Base-by-base conservation (phyloP, 495 filamentous ascomycete species). In the Cercophora scortea region DNA sequence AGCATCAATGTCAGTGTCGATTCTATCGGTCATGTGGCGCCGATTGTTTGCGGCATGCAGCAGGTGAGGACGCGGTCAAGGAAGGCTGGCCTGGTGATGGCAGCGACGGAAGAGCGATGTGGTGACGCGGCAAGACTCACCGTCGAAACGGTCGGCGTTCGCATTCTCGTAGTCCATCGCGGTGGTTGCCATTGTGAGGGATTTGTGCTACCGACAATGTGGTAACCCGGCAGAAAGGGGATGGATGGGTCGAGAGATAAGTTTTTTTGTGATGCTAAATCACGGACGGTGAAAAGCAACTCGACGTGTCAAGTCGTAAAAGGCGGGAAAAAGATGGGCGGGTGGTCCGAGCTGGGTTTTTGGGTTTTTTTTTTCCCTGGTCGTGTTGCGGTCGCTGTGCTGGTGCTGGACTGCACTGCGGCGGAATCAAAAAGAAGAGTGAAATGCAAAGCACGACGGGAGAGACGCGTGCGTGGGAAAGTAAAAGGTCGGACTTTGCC, bases 151-250 rank as follows among this genome's bases (percentile, higher is more conserved):
- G 71, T 88, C 83, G 51, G 72, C 75, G 66, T 85, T 88, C 54
- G 90, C 88, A 64, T 83, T 87, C 62, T 93, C 89, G 73, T 90
- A 93, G 62, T 95, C 89, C 79, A 89, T 87, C 52, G 73, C 70
- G 6, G 73, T 76, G 42, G 77, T 79, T 15, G 78, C 73, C 76
- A 79, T 80, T 11, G 68, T 59, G 52, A 54, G 46, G 45, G 47
- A 45, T 57, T 45, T 49, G 32, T 32, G 54, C 47, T 25, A 44
- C 15, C 35, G 38, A 16, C 16, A 10, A 40, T 2, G 45, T 40
- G 33, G n/a, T 19, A 39, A 49, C 16, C 18, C 18, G 44, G 6
- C 39, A 34, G 13, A 32, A 25, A 7, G 35, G 15, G n/a, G 15
- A 16, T n/a, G 45, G 13, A 17, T 35, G 45, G 7, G 42, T 25